phyloP scores from a whole-genome alignment of 768 basidiomycete species.

The Sporobolomyces roseus region DNA sequence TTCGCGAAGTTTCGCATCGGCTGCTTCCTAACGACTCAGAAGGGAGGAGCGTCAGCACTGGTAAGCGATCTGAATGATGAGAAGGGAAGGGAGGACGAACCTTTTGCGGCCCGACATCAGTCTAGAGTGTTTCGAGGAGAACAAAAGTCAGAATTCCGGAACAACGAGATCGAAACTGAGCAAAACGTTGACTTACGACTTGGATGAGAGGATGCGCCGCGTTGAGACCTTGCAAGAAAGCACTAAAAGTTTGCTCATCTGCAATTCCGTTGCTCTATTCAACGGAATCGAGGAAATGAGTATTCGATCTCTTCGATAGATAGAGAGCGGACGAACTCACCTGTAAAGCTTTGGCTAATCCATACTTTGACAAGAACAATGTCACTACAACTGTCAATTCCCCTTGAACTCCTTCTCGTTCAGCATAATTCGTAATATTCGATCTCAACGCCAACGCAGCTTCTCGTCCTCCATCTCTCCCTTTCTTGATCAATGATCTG shows the following conservation, averaged over 20 bases:
- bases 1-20: conserved; percentile 31
- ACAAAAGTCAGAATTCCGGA: background rate
- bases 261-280: conserved; percentile 34
- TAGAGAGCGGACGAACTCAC: background rate
- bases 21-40: conserved; percentile 16
- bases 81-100: background rate
- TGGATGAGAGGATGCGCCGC: conserved; percentile 29
- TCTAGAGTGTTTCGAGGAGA: background rate
- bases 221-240: conserved; percentile 31
- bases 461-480: conserved; percentile 33
- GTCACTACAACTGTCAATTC: conserved; percentile 17
- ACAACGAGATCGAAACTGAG: background rate
- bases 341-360: background rate
- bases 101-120: conserved; percentile 33
- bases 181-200: conserved; percentile 13
- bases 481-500: conserved; percentile 20
- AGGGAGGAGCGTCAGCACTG: background rate
- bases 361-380: conserved; percentile 22
- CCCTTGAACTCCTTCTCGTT: conserved; percentile 1
- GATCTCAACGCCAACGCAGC: conserved; percentile 19
- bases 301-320: no score
- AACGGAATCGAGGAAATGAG: no score
- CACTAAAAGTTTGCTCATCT: conserved; percentile 11
- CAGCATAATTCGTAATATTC: conserved; percentile 22
- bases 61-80: background rate